Percentiles rank a stretch among this genome's conserved stretches.
These are phyloP conservation scores for Zoysia japonica DNA, from an alignment of 176 grass and related monocot species.

Conservation along the genomic window DNA sequence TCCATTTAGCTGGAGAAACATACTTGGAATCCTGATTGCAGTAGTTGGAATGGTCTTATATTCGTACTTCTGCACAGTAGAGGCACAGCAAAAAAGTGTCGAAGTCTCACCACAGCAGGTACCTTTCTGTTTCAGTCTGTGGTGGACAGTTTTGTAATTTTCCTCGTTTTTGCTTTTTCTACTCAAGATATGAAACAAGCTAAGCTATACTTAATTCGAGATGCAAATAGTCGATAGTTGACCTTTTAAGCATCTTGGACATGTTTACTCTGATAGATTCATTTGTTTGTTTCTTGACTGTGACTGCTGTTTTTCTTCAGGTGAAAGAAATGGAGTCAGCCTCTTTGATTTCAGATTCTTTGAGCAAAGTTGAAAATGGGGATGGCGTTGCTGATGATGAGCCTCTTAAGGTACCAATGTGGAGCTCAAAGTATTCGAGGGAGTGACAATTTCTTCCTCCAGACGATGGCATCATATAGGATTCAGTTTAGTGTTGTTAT, in stretches of 20 bases:
- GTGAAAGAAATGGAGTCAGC: slow-evolving; percentile 59
- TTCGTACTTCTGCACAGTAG: slow-evolving; percentile 72
- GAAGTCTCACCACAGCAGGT: slow-evolving; percentile 69
- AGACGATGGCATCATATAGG: slow-evolving; percentile 41
- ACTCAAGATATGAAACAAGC: background rate
- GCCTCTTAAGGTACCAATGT: slow-evolving; percentile 74
- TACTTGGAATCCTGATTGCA: slow-evolving; percentile 84
- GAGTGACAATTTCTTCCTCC: slow-evolving; percentile 45
- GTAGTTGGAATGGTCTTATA: slow-evolving; percentile 82
- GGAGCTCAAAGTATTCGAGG: slow-evolving; percentile 72
- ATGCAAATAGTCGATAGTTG: background rate
- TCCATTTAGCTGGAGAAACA: slow-evolving; percentile 94
- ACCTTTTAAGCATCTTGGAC: background rate
- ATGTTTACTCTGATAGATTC: background rate
- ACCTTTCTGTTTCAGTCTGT: background rate
- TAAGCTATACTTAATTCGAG: background rate
- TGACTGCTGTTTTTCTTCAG: slow-evolving; percentile 28
- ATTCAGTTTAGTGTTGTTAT: slow-evolving; percentile 43
- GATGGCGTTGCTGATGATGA: slow-evolving; percentile 46
- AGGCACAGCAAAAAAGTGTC: slow-evolving; percentile 54
- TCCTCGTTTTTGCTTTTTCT: background rate
- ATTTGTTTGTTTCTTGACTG: slow-evolving; percentile 1
- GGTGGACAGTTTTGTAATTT: background rate
- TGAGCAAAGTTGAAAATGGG: slow-evolving; percentile 66
- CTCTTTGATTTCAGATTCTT: slow-evolving; percentile 58